Base-by-base conservation (phyloP, 257 asterid species). In the Paulownia fortunei region DNA sequence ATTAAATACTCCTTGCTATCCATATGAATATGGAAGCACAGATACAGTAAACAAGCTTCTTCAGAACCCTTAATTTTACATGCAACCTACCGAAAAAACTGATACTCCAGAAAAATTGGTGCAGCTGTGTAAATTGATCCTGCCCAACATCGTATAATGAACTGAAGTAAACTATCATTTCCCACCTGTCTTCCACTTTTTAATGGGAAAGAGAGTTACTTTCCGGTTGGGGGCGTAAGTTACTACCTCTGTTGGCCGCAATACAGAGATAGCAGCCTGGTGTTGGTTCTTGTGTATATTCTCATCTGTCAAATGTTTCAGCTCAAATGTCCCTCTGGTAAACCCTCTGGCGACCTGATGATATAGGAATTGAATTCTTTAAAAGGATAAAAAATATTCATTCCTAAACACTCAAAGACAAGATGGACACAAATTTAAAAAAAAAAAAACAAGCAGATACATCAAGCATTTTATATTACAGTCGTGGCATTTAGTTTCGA, bases 261-360 rank as follows among this genome's bases (percentile, higher is more conserved):
- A 70, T 46, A 87, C 77, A n/a, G 95, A 82, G 61, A 88, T 87
- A 9, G 89, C 82, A 68, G 84, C 79, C 19, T 74, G 86, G 21
- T 67, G 75, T 41, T 83, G 85, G 72, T 65, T 77, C 51, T 79
- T 80, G 21, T 76, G 59, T 47, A 68, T 73, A 78, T 47, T 84
- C 76, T 84, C 94, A 9, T 61, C 94, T 67, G 82, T 84, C 88
- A 95, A 74, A 60, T 84, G 88, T 84, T 92, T 90, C 83, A 95
- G 85, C 88, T 93, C 98, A 79, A 87, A 93, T 77, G 85, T 66
- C 76, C 97, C 99, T 84, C 97, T 88, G n/a, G 86, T 81, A 30
- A 91, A 83, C 80, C 97, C 97, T 85, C 97, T 85, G 2, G 89
- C 97, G 47, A 95, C 99, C 99, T 95, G 90, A 58, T 62, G 79